Conservation (phyloP, 208 protist species). For the Acanthamoeba castellanii region DNA sequence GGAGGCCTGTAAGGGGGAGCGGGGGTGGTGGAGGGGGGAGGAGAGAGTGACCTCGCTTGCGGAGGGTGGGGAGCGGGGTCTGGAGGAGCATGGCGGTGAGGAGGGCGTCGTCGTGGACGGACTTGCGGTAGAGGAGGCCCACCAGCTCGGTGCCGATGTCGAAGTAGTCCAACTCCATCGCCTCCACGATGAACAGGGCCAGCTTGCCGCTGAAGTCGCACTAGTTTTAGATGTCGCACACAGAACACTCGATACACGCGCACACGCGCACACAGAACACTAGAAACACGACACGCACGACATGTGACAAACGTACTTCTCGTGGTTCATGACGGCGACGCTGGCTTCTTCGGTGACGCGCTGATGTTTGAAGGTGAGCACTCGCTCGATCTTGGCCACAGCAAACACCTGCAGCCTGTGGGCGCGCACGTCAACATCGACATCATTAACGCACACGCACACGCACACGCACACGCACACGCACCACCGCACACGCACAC, state of each 20-base stretch:
- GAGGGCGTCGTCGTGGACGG: conserved; percentile 61
- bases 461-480: too few relatives aligned
- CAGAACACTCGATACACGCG: background rate
- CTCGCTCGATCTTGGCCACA: conserved; percentile 11
- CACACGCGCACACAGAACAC: background rate
- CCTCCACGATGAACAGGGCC: conserved; percentile 8
- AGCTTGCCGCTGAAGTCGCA: background rate
- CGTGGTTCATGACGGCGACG: conserved; percentile 14
- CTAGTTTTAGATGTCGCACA: too few relatives aligned
- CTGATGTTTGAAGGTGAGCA: background rate
- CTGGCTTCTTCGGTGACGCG: conserved; percentile 17
- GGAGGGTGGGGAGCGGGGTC: conserved; percentile 37
- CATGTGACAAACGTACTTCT: background rate
- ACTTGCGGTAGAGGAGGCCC: conserved; percentile 62
- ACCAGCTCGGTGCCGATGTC: conserved; percentile 60
- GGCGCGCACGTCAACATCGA: background rate
- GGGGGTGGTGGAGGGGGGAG: background rate
- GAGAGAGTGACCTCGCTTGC: background rate
- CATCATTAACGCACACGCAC: background rate
- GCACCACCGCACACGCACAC: too few relatives aligned
- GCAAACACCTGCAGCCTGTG: background rate
- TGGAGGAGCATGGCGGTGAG: conserved; percentile 67
- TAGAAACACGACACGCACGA: background rate
- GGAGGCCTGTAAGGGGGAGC: background rate
- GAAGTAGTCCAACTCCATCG: conserved; percentile 37